These are phyloP conservation scores for Pseudogymnoascus sp. DNA, from an alignment of 2,329 filamentous ascomycete genomes.

Conservation along the genomic window DNA sequence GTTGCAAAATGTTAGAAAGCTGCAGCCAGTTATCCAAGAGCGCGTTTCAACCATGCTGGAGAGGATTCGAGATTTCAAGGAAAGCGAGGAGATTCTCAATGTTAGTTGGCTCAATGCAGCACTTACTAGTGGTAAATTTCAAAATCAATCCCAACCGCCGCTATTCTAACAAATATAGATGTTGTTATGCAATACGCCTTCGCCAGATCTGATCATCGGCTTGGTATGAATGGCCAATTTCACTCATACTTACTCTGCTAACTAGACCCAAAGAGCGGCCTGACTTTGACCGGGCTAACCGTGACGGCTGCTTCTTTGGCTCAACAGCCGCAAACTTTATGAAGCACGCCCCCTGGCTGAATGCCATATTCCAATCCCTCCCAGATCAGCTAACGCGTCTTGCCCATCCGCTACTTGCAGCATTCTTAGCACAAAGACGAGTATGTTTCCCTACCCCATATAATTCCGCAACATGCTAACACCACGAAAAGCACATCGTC, in stretches of 20 bases:
- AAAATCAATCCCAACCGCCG: background rate
- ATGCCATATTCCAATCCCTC: background rate
- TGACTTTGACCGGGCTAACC: slow-evolving; percentile 19
- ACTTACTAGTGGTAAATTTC: slow-evolving; percentile 14
- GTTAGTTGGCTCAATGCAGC: slow-evolving; percentile 16
- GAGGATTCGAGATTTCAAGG: slow-evolving; percentile 16
- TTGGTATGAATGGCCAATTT: background rate
- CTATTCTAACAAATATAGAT: slow-evolving; percentile 17
- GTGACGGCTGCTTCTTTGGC: slow-evolving; percentile 14
- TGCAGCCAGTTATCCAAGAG: slow-evolving; percentile 19
- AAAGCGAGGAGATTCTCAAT: slow-evolving; percentile 14
- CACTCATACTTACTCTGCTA: background rate
- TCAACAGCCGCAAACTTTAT: slow-evolving; percentile 14
- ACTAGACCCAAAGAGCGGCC: slow-evolving; percentile 11
- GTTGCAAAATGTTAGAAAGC: slow-evolving; percentile 11
- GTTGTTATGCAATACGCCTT: slow-evolving; percentile 27
- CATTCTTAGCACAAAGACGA: background rate
- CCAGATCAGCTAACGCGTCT: background rate
- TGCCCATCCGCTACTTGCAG: background rate
- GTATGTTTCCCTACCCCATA: background rate
- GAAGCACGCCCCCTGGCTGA: slow-evolving; percentile 20
- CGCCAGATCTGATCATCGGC: slow-evolving; percentile 19
- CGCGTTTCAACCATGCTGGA: slow-evolving; percentile 15
- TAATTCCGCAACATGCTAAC: background rate
- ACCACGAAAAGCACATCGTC: background rate